Evolutionary conservation across 2,329 filamentous ascomycete genomes (phyloP), one percentile per base, ranked within the genome.

Genomic region (Zymoseptoria ardabiliae): DNA sequence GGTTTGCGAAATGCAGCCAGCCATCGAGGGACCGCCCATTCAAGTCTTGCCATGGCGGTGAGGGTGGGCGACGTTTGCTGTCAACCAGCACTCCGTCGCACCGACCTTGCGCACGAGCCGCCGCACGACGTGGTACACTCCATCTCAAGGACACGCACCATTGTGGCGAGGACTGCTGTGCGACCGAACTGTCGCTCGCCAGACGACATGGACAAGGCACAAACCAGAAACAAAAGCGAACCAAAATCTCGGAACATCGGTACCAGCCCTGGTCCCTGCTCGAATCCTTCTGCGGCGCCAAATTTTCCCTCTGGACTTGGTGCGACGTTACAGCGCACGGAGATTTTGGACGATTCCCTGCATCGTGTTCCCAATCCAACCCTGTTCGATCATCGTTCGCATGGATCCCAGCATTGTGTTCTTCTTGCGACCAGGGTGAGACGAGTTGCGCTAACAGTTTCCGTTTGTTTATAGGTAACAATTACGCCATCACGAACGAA

Each of bases 401-500:
- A 63, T 57, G 53, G 41, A 28, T 41, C 56, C 56, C 41, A 51
- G 54, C 28, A 49, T 25, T 53, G 7, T 23, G 17, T 23, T 4
- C 25, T 53, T 9, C 10, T n/a, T 23, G 51, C 22, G 51, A 53
- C 28, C 51, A n/a, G n/a, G 9, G 10, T 5, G 51, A 53, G 51
- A 45, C 11, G 9, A 45, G 11, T 45, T n/a, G 35, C 53, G 53
- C 41, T 49, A 45, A 55, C 53, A 4, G 2, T 20, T 13, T 55
- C 20, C 19, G 13, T 55, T 58, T 25, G 17, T 50, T 22, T 61
- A 35, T 64, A 97, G 93, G 93, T 55, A 97, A 97, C 71, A 89
- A 91, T 68, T 99, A 99, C 75, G 89, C 88, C 70, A 96, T 99
- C 69, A 81, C 82, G 58, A 99, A 97, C 73, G 85, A 90, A 58